These are phyloP conservation scores for Penicillium sp. DNA, from an alignment of 2,329 filamentous ascomycete genomes.

Conservation along the genomic window DNA sequence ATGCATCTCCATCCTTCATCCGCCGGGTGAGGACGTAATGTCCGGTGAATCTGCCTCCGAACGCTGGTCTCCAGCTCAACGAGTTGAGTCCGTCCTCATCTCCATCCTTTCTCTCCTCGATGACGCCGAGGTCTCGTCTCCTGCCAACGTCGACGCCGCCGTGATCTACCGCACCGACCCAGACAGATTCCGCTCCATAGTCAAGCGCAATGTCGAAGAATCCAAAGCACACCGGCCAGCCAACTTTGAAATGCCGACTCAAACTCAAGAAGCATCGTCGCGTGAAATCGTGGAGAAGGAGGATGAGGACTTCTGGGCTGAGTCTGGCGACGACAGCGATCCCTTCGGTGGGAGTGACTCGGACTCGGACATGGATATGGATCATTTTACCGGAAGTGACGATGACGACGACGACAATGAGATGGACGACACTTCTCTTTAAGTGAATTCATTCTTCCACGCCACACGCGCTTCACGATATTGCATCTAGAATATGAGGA, in stretches of 20 bases:
- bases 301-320: conserved; percentile 74
- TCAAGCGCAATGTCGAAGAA: conserved; percentile 66
- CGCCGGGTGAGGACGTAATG: conserved; percentile 86
- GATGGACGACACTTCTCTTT: conserved; percentile 6
- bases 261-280: conserved; percentile 57
- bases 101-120: conserved; percentile 90
- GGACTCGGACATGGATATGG: conserved; percentile 47
- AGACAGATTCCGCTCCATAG: conserved; percentile 66
- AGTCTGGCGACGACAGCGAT: conserved; percentile 67
- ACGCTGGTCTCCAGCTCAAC: conserved; percentile 90
- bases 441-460: not conserved
- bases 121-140: conserved; percentile 87
- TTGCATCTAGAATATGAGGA: not conserved
- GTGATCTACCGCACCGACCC: conserved; percentile 77
- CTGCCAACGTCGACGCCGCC: conserved; percentile 90
- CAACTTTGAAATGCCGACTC: conserved; percentile 78
- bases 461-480: not conserved
- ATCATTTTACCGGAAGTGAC: conserved; percentile 46
- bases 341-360: conserved; percentile 74
- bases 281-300: conserved; percentile 67
- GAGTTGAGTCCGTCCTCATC: conserved; percentile 90
- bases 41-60: conserved; percentile 87
- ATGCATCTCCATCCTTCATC: conserved; percentile 95
- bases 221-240: conserved; percentile 77
- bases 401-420: conserved; percentile 54